Evolutionary conservation across 1,284 basidiomycete species (phyloP).

Genomic region (Ustilago curta): DNA sequence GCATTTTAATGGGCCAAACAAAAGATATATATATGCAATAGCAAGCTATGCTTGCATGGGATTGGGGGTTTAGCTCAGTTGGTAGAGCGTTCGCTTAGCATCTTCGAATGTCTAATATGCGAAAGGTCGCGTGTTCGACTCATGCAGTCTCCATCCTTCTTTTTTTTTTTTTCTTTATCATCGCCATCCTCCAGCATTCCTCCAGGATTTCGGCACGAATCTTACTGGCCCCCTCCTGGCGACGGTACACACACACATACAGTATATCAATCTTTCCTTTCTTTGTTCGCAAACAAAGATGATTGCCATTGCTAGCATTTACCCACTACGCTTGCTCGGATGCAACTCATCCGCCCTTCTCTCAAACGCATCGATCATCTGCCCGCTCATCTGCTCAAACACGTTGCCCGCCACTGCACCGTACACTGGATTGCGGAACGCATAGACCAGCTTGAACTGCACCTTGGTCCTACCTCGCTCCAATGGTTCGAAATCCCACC

Average conservation of each 20-base stretch:
- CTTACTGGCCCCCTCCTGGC: no score
- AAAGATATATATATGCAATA: slow-evolving; percentile 14
- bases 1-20: no score
- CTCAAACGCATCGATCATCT: slow-evolving; percentile 94
- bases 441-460: slow-evolving; percentile 76
- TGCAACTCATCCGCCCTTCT: slow-evolving; percentile 73
- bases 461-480: slow-evolving; percentile 30
- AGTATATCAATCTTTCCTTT: neutral
- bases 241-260: no score
- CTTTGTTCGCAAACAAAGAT: neutral
- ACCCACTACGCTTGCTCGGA: neutral
- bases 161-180: neutral
- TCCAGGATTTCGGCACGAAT: no score
- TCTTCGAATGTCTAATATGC: slow-evolving; percentile 34
- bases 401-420: slow-evolving; percentile 83
- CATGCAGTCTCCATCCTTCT: slow-evolving; percentile 54
- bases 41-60: rapidly evolving
- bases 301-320: neutral
- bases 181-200: neutral
- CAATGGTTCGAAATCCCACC: slow-evolving; percentile 72
- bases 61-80: slow-evolving; percentile 58
- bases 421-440: slow-evolving; percentile 87
- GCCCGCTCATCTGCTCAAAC: slow-evolving; percentile 84
- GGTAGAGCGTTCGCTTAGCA: slow-evolving; percentile 62
- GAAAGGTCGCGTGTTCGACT: slow-evolving; percentile 61